A percentile compares a stretch with the other conserved stretches of the same genome.
Evolutionary conservation across 208 protist genomes (phyloP).

Genomic region (Baffinella frigidus): DNA sequence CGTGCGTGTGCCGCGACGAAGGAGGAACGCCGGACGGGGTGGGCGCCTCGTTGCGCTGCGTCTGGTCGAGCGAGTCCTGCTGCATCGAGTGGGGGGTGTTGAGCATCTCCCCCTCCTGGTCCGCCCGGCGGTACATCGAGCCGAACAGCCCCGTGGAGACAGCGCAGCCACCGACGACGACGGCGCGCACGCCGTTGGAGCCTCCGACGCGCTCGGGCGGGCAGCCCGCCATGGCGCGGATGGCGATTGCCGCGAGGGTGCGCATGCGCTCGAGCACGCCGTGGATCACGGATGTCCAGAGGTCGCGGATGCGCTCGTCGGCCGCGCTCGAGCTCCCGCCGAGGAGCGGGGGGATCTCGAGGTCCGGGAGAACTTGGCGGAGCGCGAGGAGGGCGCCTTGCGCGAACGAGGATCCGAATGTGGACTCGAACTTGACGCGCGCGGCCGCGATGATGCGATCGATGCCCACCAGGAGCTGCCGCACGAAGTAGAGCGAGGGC

Average conservation of each 20-base stretch:
- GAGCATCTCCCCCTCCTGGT: background rate
- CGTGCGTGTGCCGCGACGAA: constrained; percentile 29
- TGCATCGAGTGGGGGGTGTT: background rate
- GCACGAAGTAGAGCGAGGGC: background rate
- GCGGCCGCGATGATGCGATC: background rate
- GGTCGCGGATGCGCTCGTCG: background rate
- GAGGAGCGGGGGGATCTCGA: background rate
- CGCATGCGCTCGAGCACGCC: constrained; percentile 1
- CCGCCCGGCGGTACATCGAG: background rate
- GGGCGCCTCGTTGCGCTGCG: too few species aligned
- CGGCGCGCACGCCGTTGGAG: background rate
- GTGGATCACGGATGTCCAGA: background rate
- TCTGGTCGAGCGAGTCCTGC: background rate
- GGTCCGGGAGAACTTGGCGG: background rate
- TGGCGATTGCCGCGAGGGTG: background rate
- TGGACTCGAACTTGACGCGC: background rate
- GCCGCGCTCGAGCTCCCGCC: background rate
- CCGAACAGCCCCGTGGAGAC: background rate
- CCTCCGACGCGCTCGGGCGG: background rate
- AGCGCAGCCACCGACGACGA: background rate
- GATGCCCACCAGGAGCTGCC: background rate
- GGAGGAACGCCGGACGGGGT: too few species aligned
- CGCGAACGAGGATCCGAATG: too few species aligned
- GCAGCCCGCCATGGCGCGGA: background rate
- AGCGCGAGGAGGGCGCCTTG: background rate